Evolutionary conservation across 2,329 filamentous ascomycete genomes (phyloP), one percentile per base, ranked within the genome.

Genomic region (Podosphaera xanthii): DNA sequence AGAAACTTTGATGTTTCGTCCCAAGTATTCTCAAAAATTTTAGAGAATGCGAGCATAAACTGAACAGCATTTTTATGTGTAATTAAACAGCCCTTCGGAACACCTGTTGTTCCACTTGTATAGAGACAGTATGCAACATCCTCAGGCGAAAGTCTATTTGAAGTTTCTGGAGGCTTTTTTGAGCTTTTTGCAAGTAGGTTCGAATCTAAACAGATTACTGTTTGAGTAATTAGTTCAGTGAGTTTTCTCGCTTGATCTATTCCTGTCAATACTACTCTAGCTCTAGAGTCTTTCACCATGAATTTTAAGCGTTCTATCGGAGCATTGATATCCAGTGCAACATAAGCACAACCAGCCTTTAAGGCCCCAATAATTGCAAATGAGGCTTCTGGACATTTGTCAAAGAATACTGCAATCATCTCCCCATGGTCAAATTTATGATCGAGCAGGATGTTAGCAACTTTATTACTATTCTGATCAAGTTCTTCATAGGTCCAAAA

Each of bases 31-130:
- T 72, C 70, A 67, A 96, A 95, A 0, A 96, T 75, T 36, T 81
- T 74, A 65, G 87, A 83, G 69, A 96, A 96, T 0, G 89, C 82
- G 59, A 91, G 78, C 80, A 96, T 87, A 34, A 88, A 87, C 68
- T 96, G 90, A 0, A 94, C 85, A 0, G 86, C 81, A 68, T 94
- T 96, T 58, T 88, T 82, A 66, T 96, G 90, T 0, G 86, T 94
- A 54, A 96, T 82, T 60, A 92, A 81, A 64, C 89, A 95, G 1
- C 70, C 70, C 61, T 72, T 72, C 1, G 70, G 70, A 6, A 67
- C 68, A 2, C 70, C 70, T 2, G 70, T 71, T 9, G 67, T 70
- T 5, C 70, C 70, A 42, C 69, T 71, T 0, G 70, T 72, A 50
- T 71, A 72, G 1, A 70, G 61, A 58, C 67, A 69, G 57, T 70